Percentiles rank a stretch among this genome's conserved stretches.
phyloP scores from a whole-genome alignment of 352 stramenopile species.

The Plasmopara viticola region DNA sequence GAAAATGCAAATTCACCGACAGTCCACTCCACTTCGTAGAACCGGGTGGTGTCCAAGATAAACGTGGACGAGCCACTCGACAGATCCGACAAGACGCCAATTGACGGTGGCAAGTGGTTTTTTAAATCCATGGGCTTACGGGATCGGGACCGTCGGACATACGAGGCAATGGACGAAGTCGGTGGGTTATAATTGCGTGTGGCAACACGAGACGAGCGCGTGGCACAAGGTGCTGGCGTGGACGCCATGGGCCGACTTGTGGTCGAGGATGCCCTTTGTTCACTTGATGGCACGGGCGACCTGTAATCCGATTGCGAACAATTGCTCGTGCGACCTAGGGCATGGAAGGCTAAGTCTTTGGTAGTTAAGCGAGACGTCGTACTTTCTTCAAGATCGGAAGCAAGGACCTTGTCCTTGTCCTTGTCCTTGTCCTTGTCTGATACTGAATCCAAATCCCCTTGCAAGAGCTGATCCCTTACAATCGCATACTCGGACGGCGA shows the following conservation, averaged over 20 bases:
- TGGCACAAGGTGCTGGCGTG: conserved; percentile 23
- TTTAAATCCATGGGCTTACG: conserved; percentile 43
- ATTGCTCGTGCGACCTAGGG: conserved; percentile 21
- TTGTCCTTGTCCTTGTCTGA: conserved; percentile 21
- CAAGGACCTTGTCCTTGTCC: conserved; percentile 2
- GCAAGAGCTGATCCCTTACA: too few relatives aligned
- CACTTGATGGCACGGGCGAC: conserved; percentile 18
- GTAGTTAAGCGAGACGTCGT: conserved; percentile 17
- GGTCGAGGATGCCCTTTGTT: conserved; percentile 8
- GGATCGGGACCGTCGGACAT: conserved; percentile 35
- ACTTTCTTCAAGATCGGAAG: conserved; percentile 1
- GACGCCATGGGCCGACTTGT: conserved; percentile 18
- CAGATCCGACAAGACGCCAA: conserved; percentile 51
- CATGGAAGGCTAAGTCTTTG: conserved; percentile 26
- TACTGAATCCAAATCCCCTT: conserved; percentile 4
- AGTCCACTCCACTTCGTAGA: conserved; percentile 61
- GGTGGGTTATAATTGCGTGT: conserved; percentile 10
- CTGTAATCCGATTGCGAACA: conserved; percentile 20
- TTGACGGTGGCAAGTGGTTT: conserved; percentile 51
- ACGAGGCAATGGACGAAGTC: conserved; percentile 16
- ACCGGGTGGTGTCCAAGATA: conserved; percentile 36
- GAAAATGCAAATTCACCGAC: conserved; percentile 68
- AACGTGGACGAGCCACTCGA: conserved; percentile 57
- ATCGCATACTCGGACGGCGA: conserved; percentile 15
- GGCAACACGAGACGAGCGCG: conserved; percentile 15